Conservation (phyloP, 495 filamentous ascomycete species). For the Physcia stellaris region DNA sequence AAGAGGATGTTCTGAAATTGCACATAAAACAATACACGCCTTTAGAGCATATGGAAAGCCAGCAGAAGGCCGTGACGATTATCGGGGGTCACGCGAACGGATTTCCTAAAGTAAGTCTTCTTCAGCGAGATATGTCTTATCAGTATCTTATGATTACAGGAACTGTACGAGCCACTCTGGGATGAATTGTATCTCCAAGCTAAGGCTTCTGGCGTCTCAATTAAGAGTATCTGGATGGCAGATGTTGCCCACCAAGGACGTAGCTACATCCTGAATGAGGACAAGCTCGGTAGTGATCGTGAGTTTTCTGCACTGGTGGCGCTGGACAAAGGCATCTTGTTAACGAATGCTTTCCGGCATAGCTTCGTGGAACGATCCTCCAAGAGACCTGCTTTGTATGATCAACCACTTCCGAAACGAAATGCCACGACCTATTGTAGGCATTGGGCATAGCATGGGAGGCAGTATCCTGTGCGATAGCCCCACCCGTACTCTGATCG, state of each 20-base stretch:
- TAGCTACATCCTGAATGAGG: slow-evolving; percentile 63
- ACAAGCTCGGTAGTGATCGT: slow-evolving; percentile 66
- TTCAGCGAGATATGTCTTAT: not conserved
- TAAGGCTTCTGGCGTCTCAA: slow-evolving; percentile 43
- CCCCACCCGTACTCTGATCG: not conserved
- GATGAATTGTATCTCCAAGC: slow-evolving; percentile 50
- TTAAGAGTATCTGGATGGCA: slow-evolving; percentile 75
- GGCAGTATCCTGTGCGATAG: slow-evolving; percentile 50
- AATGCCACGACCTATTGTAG: slow-evolving; percentile 82
- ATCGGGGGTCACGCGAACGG: slow-evolving; percentile 77
- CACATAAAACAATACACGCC: slow-evolving; percentile 79
- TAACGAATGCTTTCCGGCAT: not conserved
- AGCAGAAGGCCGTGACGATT: slow-evolving; percentile 67
- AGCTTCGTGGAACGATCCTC: slow-evolving; percentile 78
- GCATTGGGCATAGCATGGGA: slow-evolving; percentile 84
- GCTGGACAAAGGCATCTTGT: not conserved
- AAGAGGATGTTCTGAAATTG: slow-evolving; percentile 50
- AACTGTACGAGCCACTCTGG: slow-evolving; percentile 82
- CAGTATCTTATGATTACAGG: slow-evolving; percentile 27
- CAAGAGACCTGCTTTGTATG: slow-evolving; percentile 76
- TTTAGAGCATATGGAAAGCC: slow-evolving; percentile 44
- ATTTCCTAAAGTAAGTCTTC: slow-evolving; percentile 58
- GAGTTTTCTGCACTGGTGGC: slow-evolving; percentile 14
- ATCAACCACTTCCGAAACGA: slow-evolving; percentile 69
- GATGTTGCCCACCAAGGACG: slow-evolving; percentile 69